phyloP scores from a whole-genome alignment of 2,329 filamentous ascomycete species.

The Dendryphion nanum region DNA sequence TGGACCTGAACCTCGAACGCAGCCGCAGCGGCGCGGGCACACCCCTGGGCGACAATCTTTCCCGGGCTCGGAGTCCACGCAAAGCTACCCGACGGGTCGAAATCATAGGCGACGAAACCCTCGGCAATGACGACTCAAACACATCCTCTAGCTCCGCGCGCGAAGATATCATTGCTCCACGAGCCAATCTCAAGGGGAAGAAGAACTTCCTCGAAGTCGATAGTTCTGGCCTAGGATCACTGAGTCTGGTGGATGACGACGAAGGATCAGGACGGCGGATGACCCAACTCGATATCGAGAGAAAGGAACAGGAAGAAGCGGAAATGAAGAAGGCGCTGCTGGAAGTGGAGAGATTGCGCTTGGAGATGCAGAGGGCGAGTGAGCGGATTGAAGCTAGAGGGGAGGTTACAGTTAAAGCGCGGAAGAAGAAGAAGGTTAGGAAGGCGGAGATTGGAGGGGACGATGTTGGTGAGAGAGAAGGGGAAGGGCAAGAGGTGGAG shows the following conservation, averaged over 20 bases:
- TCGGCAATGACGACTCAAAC: slow-evolving; percentile 38
- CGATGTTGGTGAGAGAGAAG: slow-evolving; percentile 42
- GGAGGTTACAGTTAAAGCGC: slow-evolving; percentile 63
- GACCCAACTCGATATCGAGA: slow-evolving; percentile 58
- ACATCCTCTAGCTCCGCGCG: slow-evolving; percentile 19
- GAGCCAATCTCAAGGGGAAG: slow-evolving; percentile 42
- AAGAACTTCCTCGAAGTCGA: slow-evolving; percentile 79
- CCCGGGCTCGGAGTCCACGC: slow-evolving; percentile 26
- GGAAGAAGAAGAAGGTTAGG: slow-evolving; percentile 54
- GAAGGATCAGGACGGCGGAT: slow-evolving; percentile 24
- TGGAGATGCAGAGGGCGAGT: slow-evolving; percentile 85
- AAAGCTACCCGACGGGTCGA: slow-evolving; percentile 40
- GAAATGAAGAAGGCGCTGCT: slow-evolving; percentile 88
- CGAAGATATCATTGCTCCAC: slow-evolving; percentile 29
- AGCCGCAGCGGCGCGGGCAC: slow-evolving; percentile 1
- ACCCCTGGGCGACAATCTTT: slow-evolving; percentile 12
- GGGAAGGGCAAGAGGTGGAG: slow-evolving; percentile 5
- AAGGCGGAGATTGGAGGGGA: slow-evolving; percentile 51
- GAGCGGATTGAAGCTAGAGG: slow-evolving; percentile 71
- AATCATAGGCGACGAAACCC: slow-evolving; percentile 49
- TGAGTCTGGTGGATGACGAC: slow-evolving; percentile 63
- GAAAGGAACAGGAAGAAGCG: slow-evolving; percentile 71
- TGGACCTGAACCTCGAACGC: slow-evolving; percentile 76
- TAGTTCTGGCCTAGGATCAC: slow-evolving; percentile 73
- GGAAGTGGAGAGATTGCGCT: slow-evolving; percentile 79